Percentiles rank a stretch among this genome's conserved stretches.
phyloP scores from a whole-genome alignment of 2,329 filamentous ascomycete genomes.

The Talaromyces sp. region DNA sequence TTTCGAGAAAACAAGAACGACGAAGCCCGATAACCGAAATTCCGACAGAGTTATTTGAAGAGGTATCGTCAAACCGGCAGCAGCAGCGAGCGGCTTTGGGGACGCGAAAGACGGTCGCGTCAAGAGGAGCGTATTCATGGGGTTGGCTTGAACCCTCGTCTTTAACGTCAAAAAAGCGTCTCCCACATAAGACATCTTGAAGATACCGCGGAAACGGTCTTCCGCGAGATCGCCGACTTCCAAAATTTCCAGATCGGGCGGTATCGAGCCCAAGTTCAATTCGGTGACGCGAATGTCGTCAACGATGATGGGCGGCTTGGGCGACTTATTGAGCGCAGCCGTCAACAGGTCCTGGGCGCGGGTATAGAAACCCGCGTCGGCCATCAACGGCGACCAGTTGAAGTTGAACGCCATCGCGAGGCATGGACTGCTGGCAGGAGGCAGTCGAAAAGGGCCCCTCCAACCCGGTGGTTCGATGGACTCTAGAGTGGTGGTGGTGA shows the following conservation, averaged over 20 bases:
- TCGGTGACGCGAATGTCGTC: constrained; percentile 98
- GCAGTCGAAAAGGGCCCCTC: not conserved
- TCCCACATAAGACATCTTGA: constrained; percentile 97
- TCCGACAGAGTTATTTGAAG: constrained; percentile 94
- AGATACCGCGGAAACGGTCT: constrained; percentile 94
- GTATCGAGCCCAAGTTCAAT: constrained; percentile 90
- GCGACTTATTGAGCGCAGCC: constrained; percentile 91
- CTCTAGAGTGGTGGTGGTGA: not conserved
- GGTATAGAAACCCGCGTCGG: constrained; percentile 84
- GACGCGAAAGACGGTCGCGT: constrained; percentile 91
- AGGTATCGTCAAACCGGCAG: constrained; percentile 92
- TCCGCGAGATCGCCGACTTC: constrained; percentile 97
- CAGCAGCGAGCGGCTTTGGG: constrained; percentile 83
- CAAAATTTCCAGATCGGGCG: constrained; percentile 90
- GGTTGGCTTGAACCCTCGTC: constrained; percentile 96
- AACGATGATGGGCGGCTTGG: constrained; percentile 97
- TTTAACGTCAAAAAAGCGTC: constrained; percentile 94
- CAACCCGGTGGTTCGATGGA: constrained; percentile 2
- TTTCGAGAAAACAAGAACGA: constrained; percentile 94
- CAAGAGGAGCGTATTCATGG: constrained; percentile 88
- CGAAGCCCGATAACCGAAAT: constrained; percentile 92
- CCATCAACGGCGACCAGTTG: constrained; percentile 99
- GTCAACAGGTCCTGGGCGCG: constrained; percentile 92
- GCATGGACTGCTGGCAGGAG: not conserved
- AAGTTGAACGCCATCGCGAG: constrained; percentile 94